Percentiles rank a stretch among this genome's conserved stretches.
phyloP scores from a whole-genome alignment of 23 red algal genomes.

The Agarophyton chilense region DNA sequence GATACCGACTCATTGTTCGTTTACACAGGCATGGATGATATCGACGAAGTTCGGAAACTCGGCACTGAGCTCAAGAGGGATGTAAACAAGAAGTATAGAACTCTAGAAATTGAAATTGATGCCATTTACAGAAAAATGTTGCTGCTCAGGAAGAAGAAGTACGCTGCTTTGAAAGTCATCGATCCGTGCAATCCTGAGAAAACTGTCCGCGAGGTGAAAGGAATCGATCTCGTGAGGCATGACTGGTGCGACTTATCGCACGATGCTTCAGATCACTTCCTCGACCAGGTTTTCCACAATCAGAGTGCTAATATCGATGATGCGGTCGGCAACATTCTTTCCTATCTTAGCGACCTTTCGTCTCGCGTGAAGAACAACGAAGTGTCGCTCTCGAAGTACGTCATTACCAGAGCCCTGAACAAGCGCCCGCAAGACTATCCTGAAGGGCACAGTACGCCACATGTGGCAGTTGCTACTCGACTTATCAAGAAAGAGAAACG shows the following conservation, averaged over 20 bases:
- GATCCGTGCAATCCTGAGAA: conserved; percentile 60
- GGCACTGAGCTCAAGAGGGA: conserved; percentile 79
- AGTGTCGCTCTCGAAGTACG: conserved; percentile 70
- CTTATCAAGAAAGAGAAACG: conserved; percentile 49
- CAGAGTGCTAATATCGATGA: conserved; percentile 50
- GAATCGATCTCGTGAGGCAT: conserved; percentile 94
- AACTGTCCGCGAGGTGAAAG: conserved; percentile 91
- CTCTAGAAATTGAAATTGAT: conserved; percentile 98
- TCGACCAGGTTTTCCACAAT: conserved; percentile 66
- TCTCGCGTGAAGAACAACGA: conserved; percentile 58
- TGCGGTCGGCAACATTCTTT: conserved; percentile 74
- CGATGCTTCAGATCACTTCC: conserved; percentile 61
- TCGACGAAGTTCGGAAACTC: conserved; percentile 61
- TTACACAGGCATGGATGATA: conserved; percentile 79
- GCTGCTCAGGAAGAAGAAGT: conserved; percentile 97
- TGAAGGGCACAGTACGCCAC: conserved; percentile 73
- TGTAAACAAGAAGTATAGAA: conserved; percentile 91
- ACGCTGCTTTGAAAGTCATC: conserved; percentile 84
- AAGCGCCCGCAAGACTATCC: conserved; percentile 85
- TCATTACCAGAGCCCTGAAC: conserved; percentile 88
- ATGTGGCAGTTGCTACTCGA: conserved; percentile 95
- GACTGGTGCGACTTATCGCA: conserved; percentile 95
- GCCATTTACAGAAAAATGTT: conserved; percentile 97
- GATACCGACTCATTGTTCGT: conserved; percentile 98
- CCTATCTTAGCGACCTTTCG: conserved; percentile 40